phyloP scores from a whole-genome alignment of 2,329 filamentous ascomycete genomes.

The Colletotrichum sp. region DNA sequence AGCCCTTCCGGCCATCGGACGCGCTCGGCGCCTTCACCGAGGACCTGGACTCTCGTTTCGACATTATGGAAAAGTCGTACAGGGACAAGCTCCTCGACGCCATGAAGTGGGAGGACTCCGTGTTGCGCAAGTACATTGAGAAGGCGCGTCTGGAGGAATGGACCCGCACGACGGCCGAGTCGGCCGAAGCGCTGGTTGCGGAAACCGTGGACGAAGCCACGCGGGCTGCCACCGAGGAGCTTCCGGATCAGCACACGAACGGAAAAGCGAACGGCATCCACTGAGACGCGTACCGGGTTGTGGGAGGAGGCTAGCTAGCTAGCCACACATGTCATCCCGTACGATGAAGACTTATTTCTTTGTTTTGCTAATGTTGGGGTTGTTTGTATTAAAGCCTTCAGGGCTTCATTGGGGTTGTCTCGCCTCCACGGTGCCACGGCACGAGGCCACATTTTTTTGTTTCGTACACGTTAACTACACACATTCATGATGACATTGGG shows the following conservation, averaged over 20 bases:
- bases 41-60: constrained; percentile 65
- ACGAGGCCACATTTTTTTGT: not conserved
- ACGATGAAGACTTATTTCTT: not conserved
- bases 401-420: not conserved
- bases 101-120: constrained; percentile 74
- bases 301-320: not conserved
- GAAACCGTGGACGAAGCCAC: constrained; percentile 33
- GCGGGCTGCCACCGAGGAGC: constrained; percentile 1
- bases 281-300: not conserved
- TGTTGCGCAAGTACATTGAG: constrained; percentile 68
- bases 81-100: constrained; percentile 72
- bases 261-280: constrained; percentile 20
- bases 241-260: constrained; percentile 10
- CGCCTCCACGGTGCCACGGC: not conserved
- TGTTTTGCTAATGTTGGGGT: not conserved
- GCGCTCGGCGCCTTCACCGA: constrained; percentile 66
- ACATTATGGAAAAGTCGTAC: constrained; percentile 65
- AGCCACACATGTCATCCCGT: not conserved
- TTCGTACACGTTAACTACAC: not conserved
- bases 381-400: not conserved
- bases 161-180: constrained; percentile 47
- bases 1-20: constrained; percentile 56
- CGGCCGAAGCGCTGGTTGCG: constrained; percentile 39
- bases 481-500: constrained; percentile 3
- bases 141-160: constrained; percentile 75